phyloP scores from a whole-genome alignment of 2,329 filamentous ascomycete genomes.

The Dryadomyces quercivorus region DNA sequence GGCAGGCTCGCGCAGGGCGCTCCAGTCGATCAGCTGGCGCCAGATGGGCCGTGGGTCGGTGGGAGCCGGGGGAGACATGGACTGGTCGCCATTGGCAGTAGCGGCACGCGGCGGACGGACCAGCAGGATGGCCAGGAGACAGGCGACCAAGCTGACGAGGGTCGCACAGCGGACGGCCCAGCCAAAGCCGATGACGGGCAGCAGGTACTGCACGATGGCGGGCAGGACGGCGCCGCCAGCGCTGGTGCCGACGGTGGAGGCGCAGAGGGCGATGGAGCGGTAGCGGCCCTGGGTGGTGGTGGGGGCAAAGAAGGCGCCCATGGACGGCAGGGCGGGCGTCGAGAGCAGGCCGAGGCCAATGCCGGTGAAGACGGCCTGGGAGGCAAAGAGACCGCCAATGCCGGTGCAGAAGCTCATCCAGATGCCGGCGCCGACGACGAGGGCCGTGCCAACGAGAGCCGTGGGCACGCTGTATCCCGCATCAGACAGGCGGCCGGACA shows the following conservation, averaged over 20 bases:
- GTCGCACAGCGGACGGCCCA: constrained; percentile 52
- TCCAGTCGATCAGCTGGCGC: constrained; percentile 33
- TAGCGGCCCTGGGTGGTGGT: constrained; percentile 21
- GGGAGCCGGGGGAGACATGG: background rate
- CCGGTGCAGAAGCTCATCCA: constrained; percentile 20
- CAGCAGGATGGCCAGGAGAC: constrained; percentile 26
- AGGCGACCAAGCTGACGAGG: constrained; percentile 41
- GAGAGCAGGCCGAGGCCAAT: constrained; percentile 43
- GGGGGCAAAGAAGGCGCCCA: constrained; percentile 43
- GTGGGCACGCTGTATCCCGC: constrained; percentile 33
- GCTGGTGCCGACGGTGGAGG: constrained; percentile 47
- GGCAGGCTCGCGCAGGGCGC: constrained; percentile 34
- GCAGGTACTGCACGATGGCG: constrained; percentile 40
- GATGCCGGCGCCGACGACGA: constrained; percentile 34
- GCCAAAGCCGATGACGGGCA: constrained; percentile 49
- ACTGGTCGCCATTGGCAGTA: background rate
- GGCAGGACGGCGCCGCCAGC: constrained; percentile 54
- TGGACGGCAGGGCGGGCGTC: constrained; percentile 36
- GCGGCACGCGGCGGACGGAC: constrained; percentile 19
- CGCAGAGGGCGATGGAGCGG: constrained; percentile 44
- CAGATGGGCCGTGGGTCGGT: background rate
- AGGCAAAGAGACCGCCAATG: constrained; percentile 26
- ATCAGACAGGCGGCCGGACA: constrained; percentile 37
- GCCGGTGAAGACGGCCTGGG: constrained; percentile 42
- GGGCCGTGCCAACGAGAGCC: constrained; percentile 25